Percentiles rank a stretch among this genome's conserved stretches.
Conservation (phyloP, 495 filamentous ascomycete species). For the Neurospora sp. region DNA sequence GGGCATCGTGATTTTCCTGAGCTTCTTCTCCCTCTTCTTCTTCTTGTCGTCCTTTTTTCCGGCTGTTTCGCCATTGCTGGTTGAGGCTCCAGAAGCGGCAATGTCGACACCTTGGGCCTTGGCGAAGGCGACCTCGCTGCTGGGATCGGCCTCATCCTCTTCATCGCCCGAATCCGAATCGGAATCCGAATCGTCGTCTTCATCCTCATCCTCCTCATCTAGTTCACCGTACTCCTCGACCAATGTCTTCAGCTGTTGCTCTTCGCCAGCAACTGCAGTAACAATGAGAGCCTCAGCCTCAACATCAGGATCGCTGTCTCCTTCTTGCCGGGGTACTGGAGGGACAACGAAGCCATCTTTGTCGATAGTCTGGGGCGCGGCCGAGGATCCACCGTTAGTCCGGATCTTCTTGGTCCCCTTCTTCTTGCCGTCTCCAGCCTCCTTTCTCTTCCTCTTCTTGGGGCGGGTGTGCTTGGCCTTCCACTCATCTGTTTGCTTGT, state of each 20-base stretch:
- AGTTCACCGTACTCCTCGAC: conserved; percentile 28
- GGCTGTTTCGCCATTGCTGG: background rate
- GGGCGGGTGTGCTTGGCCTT: conserved; percentile 34
- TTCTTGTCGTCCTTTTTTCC: background rate
- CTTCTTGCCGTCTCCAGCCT: conserved; percentile 18
- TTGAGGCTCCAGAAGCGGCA: conserved; percentile 1
- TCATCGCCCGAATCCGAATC: background rate
- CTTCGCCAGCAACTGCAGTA: conserved; percentile 2
- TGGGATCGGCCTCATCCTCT: conserved; percentile 12
- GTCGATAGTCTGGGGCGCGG: conserved; percentile 9
- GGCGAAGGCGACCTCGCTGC: conserved; percentile 25
- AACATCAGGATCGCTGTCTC: conserved; percentile 1
- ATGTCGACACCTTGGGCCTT: conserved; percentile 20
- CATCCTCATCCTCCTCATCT: conserved; percentile 18
- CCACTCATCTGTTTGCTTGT: conserved; percentile 46
- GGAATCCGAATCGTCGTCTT: conserved; percentile 19
- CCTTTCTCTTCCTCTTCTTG: conserved; percentile 34
- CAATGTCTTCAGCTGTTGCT: conserved; percentile 17
- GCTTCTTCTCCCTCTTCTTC: conserved; percentile 2
- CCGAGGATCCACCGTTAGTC: conserved; percentile 13
- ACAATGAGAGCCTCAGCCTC: conserved; percentile 8
- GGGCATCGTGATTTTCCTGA: conserved; percentile 14
- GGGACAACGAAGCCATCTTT: conserved; percentile 24
- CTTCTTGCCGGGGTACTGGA: conserved; percentile 8
- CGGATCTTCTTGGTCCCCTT: conserved; percentile 11